These are phyloP conservation scores for Rhodamnia argentea DNA, from an alignment of 345 rosid species.

Conservation along the genomic window DNA sequence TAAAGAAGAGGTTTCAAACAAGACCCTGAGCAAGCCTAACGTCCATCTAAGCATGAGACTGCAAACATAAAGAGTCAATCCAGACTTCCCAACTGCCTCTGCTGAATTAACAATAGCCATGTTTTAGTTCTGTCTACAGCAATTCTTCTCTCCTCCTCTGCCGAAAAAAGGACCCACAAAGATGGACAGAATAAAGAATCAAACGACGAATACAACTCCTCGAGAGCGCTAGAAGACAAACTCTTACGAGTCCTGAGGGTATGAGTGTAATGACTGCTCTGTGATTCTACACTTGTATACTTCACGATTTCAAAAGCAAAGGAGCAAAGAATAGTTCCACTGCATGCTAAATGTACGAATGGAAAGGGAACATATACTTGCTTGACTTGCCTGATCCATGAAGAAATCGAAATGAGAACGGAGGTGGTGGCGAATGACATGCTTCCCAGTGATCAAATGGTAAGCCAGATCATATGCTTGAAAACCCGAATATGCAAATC, in stretches of 20 bases:
- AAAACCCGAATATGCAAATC: slow-evolving; percentile 59
- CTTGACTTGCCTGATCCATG: slow-evolving; percentile 76
- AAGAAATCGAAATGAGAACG: slow-evolving; percentile 51
- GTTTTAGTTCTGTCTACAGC: background rate
- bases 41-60: background rate
- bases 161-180: background rate
- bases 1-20: background rate
- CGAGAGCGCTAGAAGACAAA: background rate
- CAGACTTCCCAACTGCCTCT: background rate
- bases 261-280: background rate
- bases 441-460: slow-evolving; percentile 39
- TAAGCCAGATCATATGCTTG: slow-evolving; percentile 60
- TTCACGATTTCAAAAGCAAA: background rate
- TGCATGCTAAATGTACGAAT: background rate
- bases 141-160: background rate
- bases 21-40: background rate
- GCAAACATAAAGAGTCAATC: background rate
- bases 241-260: background rate
- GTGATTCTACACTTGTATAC: background rate
- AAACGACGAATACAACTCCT: background rate
- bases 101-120: background rate
- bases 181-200: background rate
- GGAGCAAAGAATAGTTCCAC: background rate
- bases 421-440: slow-evolving; percentile 39
- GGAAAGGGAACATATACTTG: background rate